Conservation (phyloP, 2,329 filamentous ascomycete species). For the Myriosclerotinia curreyana region DNA sequence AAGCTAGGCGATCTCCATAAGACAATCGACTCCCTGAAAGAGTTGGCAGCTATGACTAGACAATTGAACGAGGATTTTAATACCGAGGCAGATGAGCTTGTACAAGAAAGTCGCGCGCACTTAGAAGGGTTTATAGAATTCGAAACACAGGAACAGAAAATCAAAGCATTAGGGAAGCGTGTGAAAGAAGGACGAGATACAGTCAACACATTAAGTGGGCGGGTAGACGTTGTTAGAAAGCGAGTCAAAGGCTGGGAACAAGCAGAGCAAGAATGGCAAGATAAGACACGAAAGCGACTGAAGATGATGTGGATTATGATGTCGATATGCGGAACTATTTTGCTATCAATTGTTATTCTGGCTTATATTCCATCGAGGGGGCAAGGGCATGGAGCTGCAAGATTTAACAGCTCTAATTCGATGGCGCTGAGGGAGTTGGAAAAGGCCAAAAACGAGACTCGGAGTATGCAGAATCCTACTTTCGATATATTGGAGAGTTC, state of each 20-base stretch:
- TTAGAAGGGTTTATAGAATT: constrained; percentile 61
- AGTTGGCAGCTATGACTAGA: constrained; percentile 61
- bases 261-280: constrained; percentile 65
- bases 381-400: constrained; percentile 17
- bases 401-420: constrained; percentile 27
- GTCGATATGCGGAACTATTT: constrained; percentile 44
- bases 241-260: constrained; percentile 66
- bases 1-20: constrained; percentile 62
- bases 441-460: constrained; percentile 27
- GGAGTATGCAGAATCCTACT: constrained; percentile 22
- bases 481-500: constrained; percentile 27
- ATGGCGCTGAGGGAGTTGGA: constrained; percentile 29
- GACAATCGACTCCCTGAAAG: constrained; percentile 62
- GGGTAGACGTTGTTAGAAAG: constrained; percentile 62
- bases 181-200: constrained; percentile 58
- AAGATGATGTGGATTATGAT: constrained; percentile 62
- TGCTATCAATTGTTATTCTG: constrained; percentile 47
- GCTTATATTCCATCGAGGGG: constrained; percentile 28
- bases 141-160: constrained; percentile 60
- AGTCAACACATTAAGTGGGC: constrained; percentile 56
- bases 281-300: constrained; percentile 61
- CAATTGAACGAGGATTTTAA: constrained; percentile 59
- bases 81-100: constrained; percentile 56
- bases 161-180: constrained; percentile 59
- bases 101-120: constrained; percentile 52